Percentiles rank a stretch among this genome's conserved stretches.
Conservation (phyloP, 2,329 filamentous ascomycete genomes). For the Drechslerella dactyloides region DNA sequence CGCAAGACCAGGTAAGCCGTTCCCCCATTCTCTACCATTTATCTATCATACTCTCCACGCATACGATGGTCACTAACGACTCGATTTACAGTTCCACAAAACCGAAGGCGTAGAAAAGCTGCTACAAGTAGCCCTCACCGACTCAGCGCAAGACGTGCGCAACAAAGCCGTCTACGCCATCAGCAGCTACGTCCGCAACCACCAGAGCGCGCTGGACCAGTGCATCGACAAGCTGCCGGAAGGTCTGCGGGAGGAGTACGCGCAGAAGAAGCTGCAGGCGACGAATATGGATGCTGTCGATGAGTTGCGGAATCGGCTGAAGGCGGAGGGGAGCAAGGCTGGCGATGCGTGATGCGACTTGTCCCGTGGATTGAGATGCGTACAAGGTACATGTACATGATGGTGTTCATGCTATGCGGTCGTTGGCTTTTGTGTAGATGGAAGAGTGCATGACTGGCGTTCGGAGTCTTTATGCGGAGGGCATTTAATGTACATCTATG, state of each 20-base stretch:
- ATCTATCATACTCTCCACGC: background rate
- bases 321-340: constrained; percentile 59
- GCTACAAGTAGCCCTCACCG: constrained; percentile 68
- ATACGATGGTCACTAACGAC: no score
- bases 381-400: no score
- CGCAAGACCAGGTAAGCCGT: constrained; percentile 72
- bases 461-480: no score
- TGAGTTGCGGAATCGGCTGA: constrained; percentile 71
- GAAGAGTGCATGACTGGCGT: no score
- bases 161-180: constrained; percentile 90
- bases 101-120: constrained; percentile 73
- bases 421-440: no score
- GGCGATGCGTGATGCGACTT: constrained; percentile 8
- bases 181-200: constrained; percentile 85
- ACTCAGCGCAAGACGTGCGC: constrained; percentile 69
- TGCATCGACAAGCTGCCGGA: constrained; percentile 71
- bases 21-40: constrained; percentile 57
- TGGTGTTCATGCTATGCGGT: no score
- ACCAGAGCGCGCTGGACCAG: constrained; percentile 74
- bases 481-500: no score
- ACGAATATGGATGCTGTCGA: constrained; percentile 87
- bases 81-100: constrained; percentile 61
- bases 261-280: constrained; percentile 73
- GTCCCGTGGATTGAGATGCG: no score
- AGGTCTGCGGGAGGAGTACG: constrained; percentile 64